Percentiles rank a stretch among this genome's conserved stretches.
These are phyloP conservation scores for Nitzschia sp. DNA, from an alignment of 108 stramenopile genomes.

Conservation along the genomic window DNA sequence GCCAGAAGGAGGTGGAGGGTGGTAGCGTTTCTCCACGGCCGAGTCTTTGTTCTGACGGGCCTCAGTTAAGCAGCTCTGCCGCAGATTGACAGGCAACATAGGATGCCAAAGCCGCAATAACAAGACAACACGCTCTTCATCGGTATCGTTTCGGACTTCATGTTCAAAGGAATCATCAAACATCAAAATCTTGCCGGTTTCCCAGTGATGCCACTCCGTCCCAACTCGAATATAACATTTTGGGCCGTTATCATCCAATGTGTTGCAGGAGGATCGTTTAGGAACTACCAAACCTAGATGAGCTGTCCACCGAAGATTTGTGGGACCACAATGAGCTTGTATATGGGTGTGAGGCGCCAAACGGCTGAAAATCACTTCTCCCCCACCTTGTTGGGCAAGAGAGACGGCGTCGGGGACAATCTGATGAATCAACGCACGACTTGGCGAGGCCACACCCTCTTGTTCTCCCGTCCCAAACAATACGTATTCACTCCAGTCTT, in stretches of 20 bases:
- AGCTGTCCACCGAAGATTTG: conserved; percentile 77
- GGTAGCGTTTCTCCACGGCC: conserved; percentile 36
- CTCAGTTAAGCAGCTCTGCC: conserved; percentile 6
- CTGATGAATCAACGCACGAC: conserved; percentile 43
- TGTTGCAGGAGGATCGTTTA: not conserved
- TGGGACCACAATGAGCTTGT: conserved; percentile 66
- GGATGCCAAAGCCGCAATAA: conserved; percentile 82
- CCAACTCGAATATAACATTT: conserved; percentile 65
- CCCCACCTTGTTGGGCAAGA: conserved; percentile 62
- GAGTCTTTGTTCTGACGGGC: conserved; percentile 33
- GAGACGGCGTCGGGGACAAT: conserved; percentile 63
- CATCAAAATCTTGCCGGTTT: conserved; percentile 63
- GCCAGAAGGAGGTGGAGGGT: conserved; percentile 6
- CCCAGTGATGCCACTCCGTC: conserved; percentile 60
- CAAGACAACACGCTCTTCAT: conserved; percentile 59
- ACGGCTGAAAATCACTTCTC: conserved; percentile 80
- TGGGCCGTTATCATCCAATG: not conserved
- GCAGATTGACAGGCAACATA: conserved; percentile 23
- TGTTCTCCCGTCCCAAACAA: conserved; percentile 70
- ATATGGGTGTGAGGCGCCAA: conserved; percentile 63
- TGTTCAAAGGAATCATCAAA: conserved; percentile 90
- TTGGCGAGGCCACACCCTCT: conserved; percentile 46
- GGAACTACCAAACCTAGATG: conserved; percentile 79
- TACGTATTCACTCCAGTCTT: conserved; percentile 75
- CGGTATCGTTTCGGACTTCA: conserved; percentile 70